Conservation (phyloP, 208 protist species). For the Leishmania amazonensis region DNA sequence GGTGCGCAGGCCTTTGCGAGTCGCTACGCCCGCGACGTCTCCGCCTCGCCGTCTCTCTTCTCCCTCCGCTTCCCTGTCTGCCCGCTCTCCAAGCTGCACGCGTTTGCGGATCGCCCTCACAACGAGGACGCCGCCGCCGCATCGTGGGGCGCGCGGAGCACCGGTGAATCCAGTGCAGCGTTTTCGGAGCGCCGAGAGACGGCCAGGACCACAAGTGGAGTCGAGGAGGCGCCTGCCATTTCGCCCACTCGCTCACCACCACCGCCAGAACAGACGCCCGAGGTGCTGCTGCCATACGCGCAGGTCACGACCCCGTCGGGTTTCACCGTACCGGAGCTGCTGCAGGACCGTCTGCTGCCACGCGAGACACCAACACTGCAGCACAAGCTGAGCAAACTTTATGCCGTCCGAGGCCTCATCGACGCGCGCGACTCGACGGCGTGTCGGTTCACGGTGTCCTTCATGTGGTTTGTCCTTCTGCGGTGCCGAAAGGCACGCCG, state of each 20-base stretch:
- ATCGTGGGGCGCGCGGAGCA: background rate
- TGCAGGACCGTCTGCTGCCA: conserved; percentile 25
- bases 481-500: conserved; percentile 33
- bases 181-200: background rate
- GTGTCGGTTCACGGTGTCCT: conserved; percentile 18
- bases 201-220: background rate
- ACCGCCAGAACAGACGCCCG: background rate
- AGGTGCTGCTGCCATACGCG: conserved; percentile 20
- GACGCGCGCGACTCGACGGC: conserved; percentile 17
- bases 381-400: conserved; percentile 19
- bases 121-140: background rate
- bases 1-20: conserved; percentile 2
- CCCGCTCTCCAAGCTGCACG: conserved; percentile 14
- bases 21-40: conserved; percentile 19
- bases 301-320: conserved; percentile 17
- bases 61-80: conserved; percentile 24
- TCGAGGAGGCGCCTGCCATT: background rate
- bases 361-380: conserved; percentile 20
- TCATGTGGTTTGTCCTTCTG: conserved; percentile 30
- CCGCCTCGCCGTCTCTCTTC: conserved; percentile 28
- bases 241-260: background rate
- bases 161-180: background rate
- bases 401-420: conserved; percentile 17
- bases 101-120: conserved; percentile 2
- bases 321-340: conserved; percentile 26